These are phyloP conservation scores for Penicillium sp. DNA, from an alignment of 2,329 filamentous ascomycete species.

Conservation along the genomic window DNA sequence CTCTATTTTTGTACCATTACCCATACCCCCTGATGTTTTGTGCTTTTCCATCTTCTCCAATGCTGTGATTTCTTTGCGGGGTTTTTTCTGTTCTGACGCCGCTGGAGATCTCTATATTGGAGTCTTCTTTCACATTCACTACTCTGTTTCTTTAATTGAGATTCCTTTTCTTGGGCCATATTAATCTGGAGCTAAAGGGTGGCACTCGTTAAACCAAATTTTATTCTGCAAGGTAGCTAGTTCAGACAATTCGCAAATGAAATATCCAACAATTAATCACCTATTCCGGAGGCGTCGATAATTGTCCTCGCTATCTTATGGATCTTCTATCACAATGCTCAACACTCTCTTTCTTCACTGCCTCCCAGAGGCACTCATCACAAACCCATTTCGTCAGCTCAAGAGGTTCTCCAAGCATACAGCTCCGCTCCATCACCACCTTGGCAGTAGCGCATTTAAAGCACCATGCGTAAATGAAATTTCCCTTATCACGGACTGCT, in stretches of 20 bases:
- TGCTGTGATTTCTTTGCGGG: background rate
- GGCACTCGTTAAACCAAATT: background rate
- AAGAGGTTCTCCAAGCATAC: conserved; percentile 41
- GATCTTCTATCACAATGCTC: background rate
- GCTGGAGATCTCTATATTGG: background rate
- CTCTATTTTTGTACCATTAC: conserved; percentile 22
- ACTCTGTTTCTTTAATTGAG: background rate
- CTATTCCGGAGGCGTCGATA: background rate
- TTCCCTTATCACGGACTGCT: conserved; percentile 43
- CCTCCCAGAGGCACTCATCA: conserved; percentile 36
- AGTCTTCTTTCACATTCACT: background rate
- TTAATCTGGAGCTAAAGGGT: background rate
- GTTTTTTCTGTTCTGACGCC: background rate
- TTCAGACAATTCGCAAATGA: background rate
- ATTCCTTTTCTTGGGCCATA: background rate
- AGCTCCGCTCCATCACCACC: conserved; percentile 45
- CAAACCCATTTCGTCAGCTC: conserved; percentile 44
- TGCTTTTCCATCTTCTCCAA: conserved; percentile 1
- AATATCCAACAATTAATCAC: background rate
- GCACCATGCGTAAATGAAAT: conserved; percentile 53
- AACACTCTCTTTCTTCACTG: background rate
- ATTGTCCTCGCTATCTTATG: background rate
- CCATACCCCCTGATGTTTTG: conserved; percentile 31
- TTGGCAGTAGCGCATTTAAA: conserved; percentile 43
- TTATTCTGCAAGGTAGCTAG: background rate